phyloP scores from a whole-genome alignment of 2,329 filamentous ascomycete species.

The Boeremia exigua region DNA sequence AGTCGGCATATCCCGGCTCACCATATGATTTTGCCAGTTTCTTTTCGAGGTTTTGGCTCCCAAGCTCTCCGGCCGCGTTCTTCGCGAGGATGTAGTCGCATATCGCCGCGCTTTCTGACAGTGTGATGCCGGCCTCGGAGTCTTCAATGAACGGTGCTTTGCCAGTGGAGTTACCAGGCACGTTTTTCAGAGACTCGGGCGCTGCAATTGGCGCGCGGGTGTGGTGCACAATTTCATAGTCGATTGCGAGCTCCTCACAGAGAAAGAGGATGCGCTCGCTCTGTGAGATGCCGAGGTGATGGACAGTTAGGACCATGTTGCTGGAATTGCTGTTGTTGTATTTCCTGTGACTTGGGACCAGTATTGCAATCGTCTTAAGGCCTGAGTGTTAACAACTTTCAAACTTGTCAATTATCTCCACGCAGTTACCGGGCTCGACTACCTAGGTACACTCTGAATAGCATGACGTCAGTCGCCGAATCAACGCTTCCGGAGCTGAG shows the following conservation, averaged over 20 bases:
- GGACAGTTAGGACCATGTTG: slow-evolving; percentile 30
- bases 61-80: slow-evolving; percentile 53
- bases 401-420: not conserved
- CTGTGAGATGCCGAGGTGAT: slow-evolving; percentile 54
- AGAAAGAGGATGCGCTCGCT: slow-evolving; percentile 68
- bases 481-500: slow-evolving; percentile 1
- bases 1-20: slow-evolving; percentile 61
- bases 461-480: slow-evolving; percentile 15
- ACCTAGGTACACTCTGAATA: not conserved
- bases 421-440: not conserved
- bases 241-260: slow-evolving; percentile 65
- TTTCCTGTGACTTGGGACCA: not conserved
- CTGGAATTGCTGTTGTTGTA: not conserved
- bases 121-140: slow-evolving; percentile 52
- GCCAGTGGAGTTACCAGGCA: slow-evolving; percentile 49
- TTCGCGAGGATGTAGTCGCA: slow-evolving; percentile 65
- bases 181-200: slow-evolving; percentile 20
- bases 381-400: not conserved
- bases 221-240: slow-evolving; percentile 58
- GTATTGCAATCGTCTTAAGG: not conserved
- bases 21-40: slow-evolving; percentile 38
- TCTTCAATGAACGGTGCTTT: slow-evolving; percentile 66
- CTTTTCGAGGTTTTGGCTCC: slow-evolving; percentile 34
- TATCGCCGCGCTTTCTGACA: slow-evolving; percentile 63
- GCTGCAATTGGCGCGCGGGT: slow-evolving; percentile 49